A percentile compares a stretch with the other conserved stretches of the same genome.
phyloP scores from a whole-genome alignment of 345 rosid species.

The Barbarea vulgaris region DNA sequence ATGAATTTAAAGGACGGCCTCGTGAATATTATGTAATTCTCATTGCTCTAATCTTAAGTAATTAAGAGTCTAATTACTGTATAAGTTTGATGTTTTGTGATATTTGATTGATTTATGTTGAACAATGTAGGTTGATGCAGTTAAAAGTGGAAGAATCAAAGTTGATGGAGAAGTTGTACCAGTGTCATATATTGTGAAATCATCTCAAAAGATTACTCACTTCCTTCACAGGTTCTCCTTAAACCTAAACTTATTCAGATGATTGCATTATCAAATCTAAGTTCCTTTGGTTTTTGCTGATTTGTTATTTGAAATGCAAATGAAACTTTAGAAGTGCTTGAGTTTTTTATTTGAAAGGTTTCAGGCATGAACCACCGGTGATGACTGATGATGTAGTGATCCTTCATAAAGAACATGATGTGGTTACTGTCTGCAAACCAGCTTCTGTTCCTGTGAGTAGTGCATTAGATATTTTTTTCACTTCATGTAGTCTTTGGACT shows the following conservation, averaged over 20 bases:
- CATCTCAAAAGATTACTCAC: conserved; percentile 87
- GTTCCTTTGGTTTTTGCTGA: neutral
- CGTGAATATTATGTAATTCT: conserved; percentile 91
- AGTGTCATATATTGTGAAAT: conserved; percentile 70
- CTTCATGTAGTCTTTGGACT: neutral
- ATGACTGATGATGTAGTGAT: conserved; percentile 60
- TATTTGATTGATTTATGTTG: conserved; percentile 20
- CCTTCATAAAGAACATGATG: conserved; percentile 72
- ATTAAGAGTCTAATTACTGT: neutral
- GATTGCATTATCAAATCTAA: neutral
- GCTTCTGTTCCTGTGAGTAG: conserved; percentile 84
- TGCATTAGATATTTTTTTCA: neutral
- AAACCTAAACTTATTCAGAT: neutral
- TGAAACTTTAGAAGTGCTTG: neutral
- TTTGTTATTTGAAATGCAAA: neutral
- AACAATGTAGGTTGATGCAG: conserved; percentile 67
- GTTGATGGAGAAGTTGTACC: conserved; percentile 79
- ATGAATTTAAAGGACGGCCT: conserved; percentile 85
- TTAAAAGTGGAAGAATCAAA: conserved; percentile 79
- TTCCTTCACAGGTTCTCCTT: conserved; percentile 73
- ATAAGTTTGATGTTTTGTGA: neutral
- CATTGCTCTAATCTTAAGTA: neutral
- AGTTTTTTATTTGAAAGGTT: conserved; percentile 34
- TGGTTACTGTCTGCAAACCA: conserved; percentile 82
- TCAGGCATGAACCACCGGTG: conserved; percentile 94